Evolutionary conservation across 495 filamentous ascomycete genomes (phyloP), one percentile per base, ranked within the genome.

Genomic region (Hypomontagnella submonticulosa): DNA sequence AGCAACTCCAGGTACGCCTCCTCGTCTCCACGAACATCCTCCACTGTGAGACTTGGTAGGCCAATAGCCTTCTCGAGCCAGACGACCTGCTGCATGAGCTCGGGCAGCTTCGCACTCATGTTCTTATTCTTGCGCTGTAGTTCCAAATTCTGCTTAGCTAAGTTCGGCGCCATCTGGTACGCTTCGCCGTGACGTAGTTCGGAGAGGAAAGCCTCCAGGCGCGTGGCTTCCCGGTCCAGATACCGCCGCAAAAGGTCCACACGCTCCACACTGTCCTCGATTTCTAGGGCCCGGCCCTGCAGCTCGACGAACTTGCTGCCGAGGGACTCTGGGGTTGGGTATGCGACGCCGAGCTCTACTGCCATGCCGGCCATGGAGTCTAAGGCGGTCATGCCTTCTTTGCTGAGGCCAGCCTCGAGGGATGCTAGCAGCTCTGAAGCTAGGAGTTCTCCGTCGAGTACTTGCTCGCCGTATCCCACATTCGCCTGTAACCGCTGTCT

Each of bases 51-150:
- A 12, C 51, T 42, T 5, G 72, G 62, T 33, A 64, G 41, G 0
- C 64, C 69, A 10, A 68, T 57, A 4, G 63, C 40, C 46, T 62
- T 63, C 18, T 72, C 77, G 3, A 82, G 66, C 0, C 72, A 30
- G 9, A 75, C 46, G 34, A 79, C 78, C 23, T 73, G 75, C 11
- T 84, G 82, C 53, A 71, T 73, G 19, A 87, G 74, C 34, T 84
- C 82, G 5, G 83, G 75, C 7, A 93, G 75, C 57, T 87, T 84
- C 11, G 83, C 72, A n/a, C 76, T 67, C 16, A 89, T 78, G 34
- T 77, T 71, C 63, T 89, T 89, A 40, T 88, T 83, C 47, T 77
- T 80, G 19, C 88, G 83, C 61, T 84, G 84, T 76, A 84, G 86
- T 60, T 90, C 86, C 0, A 83, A 76, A 30, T 88, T 90, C 66